Evolutionary conservation across 495 filamentous ascomycete genomes (phyloP).

Genomic region (Penicillium antarcticum): DNA sequence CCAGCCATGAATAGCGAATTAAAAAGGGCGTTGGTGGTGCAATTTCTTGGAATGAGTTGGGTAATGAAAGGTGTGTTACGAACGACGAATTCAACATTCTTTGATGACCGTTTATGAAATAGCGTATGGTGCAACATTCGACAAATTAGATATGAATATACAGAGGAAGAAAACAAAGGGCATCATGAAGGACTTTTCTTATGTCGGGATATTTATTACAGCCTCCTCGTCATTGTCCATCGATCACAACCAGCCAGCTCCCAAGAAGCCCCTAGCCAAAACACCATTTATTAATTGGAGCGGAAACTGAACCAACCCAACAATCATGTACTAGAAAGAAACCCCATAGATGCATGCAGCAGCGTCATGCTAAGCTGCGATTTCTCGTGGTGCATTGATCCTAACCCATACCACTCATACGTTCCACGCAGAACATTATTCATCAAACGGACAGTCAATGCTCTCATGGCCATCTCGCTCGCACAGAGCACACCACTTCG

Average conservation of each 20-base stretch:
- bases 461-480: constrained; percentile 95
- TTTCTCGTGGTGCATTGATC: constrained; percentile 1
- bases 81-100: constrained; percentile 10
- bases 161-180: no score
- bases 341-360: constrained; percentile 6
- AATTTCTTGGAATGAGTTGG: background rate
- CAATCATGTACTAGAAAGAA: constrained; percentile 17
- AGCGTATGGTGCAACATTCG: background rate
- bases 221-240: background rate
- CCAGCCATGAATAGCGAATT: constrained; percentile 34
- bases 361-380: constrained; percentile 3
- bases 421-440: constrained; percentile 50
- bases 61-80: constrained; percentile 4
- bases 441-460: constrained; percentile 92
- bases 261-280: background rate
- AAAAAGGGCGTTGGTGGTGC: background rate
- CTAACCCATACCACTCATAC: constrained; percentile 8
- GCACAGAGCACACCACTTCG: constrained; percentile 96
- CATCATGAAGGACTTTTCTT: background rate
- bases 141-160: no score
- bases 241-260: background rate
- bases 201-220: constrained; percentile 1
- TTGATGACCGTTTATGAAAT: background rate
- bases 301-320: background rate
- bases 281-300: background rate